Base-by-base conservation (phyloP, 1,139 yeast species). In the Hansenula sp. region DNA sequence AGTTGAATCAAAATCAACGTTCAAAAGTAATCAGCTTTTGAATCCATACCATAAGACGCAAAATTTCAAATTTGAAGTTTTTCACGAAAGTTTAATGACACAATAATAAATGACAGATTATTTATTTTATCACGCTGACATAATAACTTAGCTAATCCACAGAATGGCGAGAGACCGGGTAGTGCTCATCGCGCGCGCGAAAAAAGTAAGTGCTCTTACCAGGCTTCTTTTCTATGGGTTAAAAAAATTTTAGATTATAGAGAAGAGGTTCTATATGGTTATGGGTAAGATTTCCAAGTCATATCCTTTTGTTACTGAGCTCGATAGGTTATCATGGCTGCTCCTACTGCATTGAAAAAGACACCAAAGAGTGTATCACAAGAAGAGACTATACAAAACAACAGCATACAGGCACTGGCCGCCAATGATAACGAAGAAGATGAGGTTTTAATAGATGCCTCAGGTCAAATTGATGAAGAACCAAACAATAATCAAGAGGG, bases 401-500 rank as follows among this genome's bases (percentile, higher is more conserved):
- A 18, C 48, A 49, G 56, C 39, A 32, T 32, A 32, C 19, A 16
- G 47, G 55, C 39, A 48, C 59, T 44, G 36, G 38, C 32, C 15
- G 44, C 51, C 47, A 37, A 62, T 55, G 45, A 59, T 10, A 63
- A 62, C 5, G 67, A 65, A 18, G 83, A 76, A 34, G 89, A 81
- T 46, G 93, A 84, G 34, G 77, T 88, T 59, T 67, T 88, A 56
- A 82, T 90, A 52, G 94, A 88, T 57, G 76, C 81, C 18, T 65
- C 70, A 41, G 64, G 71, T 30, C 64, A 73, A 29, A 63, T 58
- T 17, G 63, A 63, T 15, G 56, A 48, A 15, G 59, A 48, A n/a
- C 57, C 51, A 11, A 44, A 55, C 47, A 44, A 57, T 43, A 41
- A 48, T 42, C 45, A 53, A 44, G 47, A 58, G 34, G 48, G 52